These are phyloP conservation scores for Tetradesmus obliquus DNA, from an alignment of 139 green algal species.

Conservation along the genomic window DNA sequence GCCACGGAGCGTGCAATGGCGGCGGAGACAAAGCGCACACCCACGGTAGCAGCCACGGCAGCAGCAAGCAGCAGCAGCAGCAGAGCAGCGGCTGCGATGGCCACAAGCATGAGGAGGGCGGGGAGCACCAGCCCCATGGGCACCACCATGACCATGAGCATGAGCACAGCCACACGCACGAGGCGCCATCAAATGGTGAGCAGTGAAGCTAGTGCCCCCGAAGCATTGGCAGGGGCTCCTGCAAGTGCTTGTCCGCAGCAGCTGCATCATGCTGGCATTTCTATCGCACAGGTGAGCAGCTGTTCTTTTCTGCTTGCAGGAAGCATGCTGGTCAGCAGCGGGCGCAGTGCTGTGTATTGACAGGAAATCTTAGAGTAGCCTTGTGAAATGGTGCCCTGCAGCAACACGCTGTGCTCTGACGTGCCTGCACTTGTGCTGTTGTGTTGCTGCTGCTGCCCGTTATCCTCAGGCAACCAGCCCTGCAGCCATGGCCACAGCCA, in stretches of 20 bases:
- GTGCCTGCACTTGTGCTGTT: background rate
- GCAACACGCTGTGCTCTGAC: background rate
- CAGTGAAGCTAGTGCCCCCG: background rate
- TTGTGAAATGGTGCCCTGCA: background rate
- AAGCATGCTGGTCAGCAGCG: no score
- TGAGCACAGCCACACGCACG: background rate
- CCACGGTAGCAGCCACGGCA: conserved; percentile 21
- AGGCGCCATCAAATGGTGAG: background rate
- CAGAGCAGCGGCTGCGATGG: background rate
- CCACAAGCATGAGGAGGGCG: background rate
- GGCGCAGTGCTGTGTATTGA: no score
- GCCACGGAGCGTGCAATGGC: background rate
- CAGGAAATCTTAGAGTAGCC: no score
- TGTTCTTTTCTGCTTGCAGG: no score
- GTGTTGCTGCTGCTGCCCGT: background rate
- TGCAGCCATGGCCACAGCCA: conserved; percentile 37
- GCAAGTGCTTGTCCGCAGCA: no score
- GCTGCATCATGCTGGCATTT: background rate
- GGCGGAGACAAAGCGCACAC: background rate
- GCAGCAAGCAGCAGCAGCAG: background rate
- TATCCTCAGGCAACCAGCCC: background rate
- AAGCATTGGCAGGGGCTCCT: no score
- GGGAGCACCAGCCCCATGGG: conserved; percentile 44
- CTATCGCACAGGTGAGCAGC: no score
- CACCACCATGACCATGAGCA: conserved; percentile 16